Evolutionary conservation across 202 grass and related monocot genomes (phyloP).

Genomic region (Setaria italica): DNA sequence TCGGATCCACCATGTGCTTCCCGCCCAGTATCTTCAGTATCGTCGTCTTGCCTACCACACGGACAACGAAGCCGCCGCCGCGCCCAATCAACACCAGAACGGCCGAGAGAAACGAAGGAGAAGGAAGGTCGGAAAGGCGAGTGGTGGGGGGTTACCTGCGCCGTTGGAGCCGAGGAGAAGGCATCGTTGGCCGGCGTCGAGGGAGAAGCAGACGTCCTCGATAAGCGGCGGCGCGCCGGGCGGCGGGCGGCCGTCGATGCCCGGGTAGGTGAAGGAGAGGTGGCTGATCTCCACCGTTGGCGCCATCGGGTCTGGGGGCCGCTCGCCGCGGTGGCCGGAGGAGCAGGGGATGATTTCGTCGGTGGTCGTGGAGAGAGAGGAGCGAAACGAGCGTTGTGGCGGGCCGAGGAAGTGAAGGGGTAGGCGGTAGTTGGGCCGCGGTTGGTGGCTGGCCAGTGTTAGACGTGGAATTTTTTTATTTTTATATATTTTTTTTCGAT

Average conservation of each 20-base stretch:
- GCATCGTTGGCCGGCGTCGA: slow-evolving; percentile 69
- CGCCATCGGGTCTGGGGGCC: slow-evolving; percentile 51
- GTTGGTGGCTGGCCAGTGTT: slow-evolving; percentile 33
- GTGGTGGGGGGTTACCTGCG: slow-evolving; percentile 49
- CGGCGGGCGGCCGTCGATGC: slow-evolving; percentile 84
- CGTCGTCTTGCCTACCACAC: slow-evolving; percentile 81
- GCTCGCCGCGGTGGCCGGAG: slow-evolving; percentile 43
- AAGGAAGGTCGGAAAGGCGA: neutral
- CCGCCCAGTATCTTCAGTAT: slow-evolving; percentile 96
- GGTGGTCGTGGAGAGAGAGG: slow-evolving; percentile 15
- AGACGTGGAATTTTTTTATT: neutral
- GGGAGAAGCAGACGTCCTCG: slow-evolving; percentile 78
- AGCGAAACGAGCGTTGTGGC: neutral
- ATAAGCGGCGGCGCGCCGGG: slow-evolving; percentile 89
- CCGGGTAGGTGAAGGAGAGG: slow-evolving; percentile 92
- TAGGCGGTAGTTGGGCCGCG: slow-evolving; percentile 35
- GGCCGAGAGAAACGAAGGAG: neutral
- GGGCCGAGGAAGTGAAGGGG: slow-evolving; percentile 30
- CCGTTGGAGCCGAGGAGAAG: slow-evolving; percentile 96
- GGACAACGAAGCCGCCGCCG: neutral
- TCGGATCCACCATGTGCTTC: slow-evolving; percentile 99
- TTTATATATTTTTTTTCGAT: too few species aligned
- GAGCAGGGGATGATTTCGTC: slow-evolving; percentile 25
- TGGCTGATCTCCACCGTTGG: slow-evolving; percentile 73
- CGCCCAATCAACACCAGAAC: slow-evolving; percentile 43